phyloP scores from a whole-genome alignment of 2,329 filamentous ascomycete species.

The Diaporthe sp. region DNA sequence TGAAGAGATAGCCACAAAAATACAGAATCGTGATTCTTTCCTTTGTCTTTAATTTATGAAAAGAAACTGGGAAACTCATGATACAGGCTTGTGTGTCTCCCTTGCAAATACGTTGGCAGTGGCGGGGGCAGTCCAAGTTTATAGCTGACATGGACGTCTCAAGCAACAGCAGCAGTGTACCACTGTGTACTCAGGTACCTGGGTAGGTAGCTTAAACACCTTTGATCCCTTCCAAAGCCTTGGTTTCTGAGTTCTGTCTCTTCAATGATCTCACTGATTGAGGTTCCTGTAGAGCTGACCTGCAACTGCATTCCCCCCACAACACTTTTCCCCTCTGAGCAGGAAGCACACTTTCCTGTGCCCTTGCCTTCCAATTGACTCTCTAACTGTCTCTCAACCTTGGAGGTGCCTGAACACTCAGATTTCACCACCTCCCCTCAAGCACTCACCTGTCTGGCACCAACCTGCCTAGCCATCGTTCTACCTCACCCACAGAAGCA shows the following conservation, averaged over 20 bases:
- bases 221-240: background rate
- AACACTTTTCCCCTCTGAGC: background rate
- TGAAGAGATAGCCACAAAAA: background rate
- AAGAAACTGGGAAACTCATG: background rate
- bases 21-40: background rate
- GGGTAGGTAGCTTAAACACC: background rate
- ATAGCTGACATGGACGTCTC: background rate
- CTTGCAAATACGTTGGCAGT: background rate
- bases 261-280: background rate
- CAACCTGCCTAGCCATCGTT: background rate
- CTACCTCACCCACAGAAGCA: background rate
- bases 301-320: background rate
- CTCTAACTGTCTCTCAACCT: background rate
- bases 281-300: background rate
- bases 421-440: background rate
- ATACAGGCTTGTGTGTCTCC: background rate
- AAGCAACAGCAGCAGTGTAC: background rate
- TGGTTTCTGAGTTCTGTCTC: too few relatives aligned
- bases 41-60: background rate
- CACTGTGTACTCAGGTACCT: background rate
- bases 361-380: background rate
- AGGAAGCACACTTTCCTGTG: background rate
- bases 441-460: background rate
- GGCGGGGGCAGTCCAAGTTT: background rate
- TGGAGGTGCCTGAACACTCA: too few relatives aligned